Base-by-base conservation (phyloP, 345 rosid genomes). In the Acer yangbiense region DNA sequence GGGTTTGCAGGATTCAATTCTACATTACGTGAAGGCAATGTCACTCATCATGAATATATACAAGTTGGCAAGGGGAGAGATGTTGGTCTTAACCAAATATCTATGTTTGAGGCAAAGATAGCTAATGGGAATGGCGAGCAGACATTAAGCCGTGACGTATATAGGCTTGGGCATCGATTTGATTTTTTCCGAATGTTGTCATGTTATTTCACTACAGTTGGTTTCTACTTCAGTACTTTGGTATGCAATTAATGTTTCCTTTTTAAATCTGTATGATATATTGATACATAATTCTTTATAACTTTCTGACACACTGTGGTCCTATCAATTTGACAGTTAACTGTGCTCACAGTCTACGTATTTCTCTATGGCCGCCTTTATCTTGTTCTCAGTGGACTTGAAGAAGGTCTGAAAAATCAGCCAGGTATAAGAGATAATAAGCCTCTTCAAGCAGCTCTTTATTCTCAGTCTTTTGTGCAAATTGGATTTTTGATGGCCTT, bases 11-110 rank as follows among this genome's bases (percentile, higher is more conserved):
- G 98, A 73, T 92, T 90, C 82, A 94, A 94, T 83, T 94, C 98
- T 25, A 94, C 98, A 46, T 86, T 94, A 61, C 93, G 97, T 58
- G 92, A 89, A 81, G 98, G 98, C 46, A 85, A 88, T 76, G 90
- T 94, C 68, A 94, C 98, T 44, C 98, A 92, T 85, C 97, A 94
- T 75, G 98, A 94, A 80, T 94, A 94, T 78, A 94, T 94, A 84
- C 98, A 94, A 89, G 97, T 92, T 79, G 98, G 98, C 27, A 94
- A 94, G 82, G 98, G 98, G 32, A 89, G 98, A 81, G 98, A 94
- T 84, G 97, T 94, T 73, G 98, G 97, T 7, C 93, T 94, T 68
- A 94, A 94, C 79, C 97, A 94, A 78, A 94, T 94, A 62, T 92
- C 98, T 32, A 82, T 92, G 88, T 94, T 94, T 78, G 98, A 94